Conservation (phyloP, 2,329 filamentous ascomycete species). For the Aspergillus ochraceus region DNA sequence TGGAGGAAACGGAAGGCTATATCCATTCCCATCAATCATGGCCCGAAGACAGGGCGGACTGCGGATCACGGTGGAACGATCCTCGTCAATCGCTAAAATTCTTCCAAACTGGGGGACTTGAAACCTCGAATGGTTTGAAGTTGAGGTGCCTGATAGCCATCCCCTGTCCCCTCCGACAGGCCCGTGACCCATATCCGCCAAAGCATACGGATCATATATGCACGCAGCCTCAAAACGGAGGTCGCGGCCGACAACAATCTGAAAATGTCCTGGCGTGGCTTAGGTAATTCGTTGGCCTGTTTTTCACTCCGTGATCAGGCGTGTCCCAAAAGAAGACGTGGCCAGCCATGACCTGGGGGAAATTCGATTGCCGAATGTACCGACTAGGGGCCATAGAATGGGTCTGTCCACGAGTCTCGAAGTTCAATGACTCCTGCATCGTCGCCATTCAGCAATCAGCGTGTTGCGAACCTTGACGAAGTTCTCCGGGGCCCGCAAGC, state of each 20-base stretch:
- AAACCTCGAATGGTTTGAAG: not conserved
- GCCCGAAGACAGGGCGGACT: constrained; percentile 9
- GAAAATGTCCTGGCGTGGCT: not conserved
- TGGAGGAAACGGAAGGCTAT: too few relatives aligned
- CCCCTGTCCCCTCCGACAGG: too few relatives aligned
- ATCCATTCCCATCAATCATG: too few relatives aligned
- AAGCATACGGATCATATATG: too few relatives aligned
- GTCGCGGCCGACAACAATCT: not conserved
- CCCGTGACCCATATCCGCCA: too few relatives aligned
- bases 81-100: constrained; percentile 3
- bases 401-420: not conserved
- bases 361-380: not conserved
- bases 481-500: constrained; percentile 8
- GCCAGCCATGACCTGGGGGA: not conserved
- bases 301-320: not conserved
- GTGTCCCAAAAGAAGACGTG: not conserved
- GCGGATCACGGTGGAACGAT: constrained; percentile 1
- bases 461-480: constrained; percentile 4
- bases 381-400: not conserved
- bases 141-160: too few relatives aligned
- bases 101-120: not conserved
- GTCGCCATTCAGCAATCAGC: constrained; percentile 12
- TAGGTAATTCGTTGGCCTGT: not conserved
- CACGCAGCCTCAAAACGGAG: too few relatives aligned
- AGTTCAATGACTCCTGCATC: not conserved